Base-by-base conservation (phyloP, 805 yeast genomes). In the Metschnikowia henanensis region DNA sequence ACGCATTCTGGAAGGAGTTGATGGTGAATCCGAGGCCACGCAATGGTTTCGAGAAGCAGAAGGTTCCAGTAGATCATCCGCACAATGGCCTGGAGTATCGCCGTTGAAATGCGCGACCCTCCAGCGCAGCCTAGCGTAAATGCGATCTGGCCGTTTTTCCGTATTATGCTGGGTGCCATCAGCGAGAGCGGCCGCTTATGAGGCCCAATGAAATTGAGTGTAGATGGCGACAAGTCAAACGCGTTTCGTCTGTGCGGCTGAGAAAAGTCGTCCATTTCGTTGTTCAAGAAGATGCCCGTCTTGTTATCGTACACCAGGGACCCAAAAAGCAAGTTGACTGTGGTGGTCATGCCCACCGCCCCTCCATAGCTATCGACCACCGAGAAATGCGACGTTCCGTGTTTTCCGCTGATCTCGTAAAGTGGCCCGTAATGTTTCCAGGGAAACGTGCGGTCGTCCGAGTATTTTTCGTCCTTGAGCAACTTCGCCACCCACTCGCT, bases 211-310 rank as follows among this genome's bases (percentile, higher is more conserved):
- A 79, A 87, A 62, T 92, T 92, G 70, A 76, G 87, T 16, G 80
- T 68, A 0, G 96, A 87, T 0, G 99, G 96, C 8, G 80, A 77
- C 37, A 92, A 75, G 20, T 83, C 85, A 64, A 90, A 92, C 13
- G 89, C 84, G 62, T 92, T 92, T 15, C 77, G 70, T 6, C 74
- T 67, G 13, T 77, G 71, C 1, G 94, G 90, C 25, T 79, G 71
- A 7, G 96, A 84, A 58, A 92, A 92, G 60, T 92, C 98, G 63
- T 92, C 97, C 97, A 92, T 91, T 62, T 92, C 89, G 54, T 88
- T 81, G 66, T 92, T 92, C 57, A 92, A 66, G 8, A 92, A 75
- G 7, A 92, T 69, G 2, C 97, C 98, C 0, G 98, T 91, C 1
- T 47, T 61, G 1, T 84, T 82, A 60, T 92, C 97, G 59, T 84